Base-by-base conservation (phyloP, 495 filamentous ascomycete genomes). In the Tuber borchii region DNA sequence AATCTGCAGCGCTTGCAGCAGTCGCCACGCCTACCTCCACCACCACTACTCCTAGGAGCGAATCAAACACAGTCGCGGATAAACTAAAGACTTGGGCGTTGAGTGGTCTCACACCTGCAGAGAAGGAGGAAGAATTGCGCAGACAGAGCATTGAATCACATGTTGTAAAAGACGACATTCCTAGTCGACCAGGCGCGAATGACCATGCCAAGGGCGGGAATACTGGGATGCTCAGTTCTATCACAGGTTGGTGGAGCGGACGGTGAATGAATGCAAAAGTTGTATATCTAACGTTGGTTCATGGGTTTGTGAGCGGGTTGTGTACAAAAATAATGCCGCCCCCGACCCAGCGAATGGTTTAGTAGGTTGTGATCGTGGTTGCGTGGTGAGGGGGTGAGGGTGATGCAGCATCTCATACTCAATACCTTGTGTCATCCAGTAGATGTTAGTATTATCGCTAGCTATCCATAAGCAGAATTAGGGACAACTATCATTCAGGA, bases 31-130 rank as follows among this genome's bases (percentile, higher is more conserved):
- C 16, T 17, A 83, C 61, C 81, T 84, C 39, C 73, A 80, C 17
- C 76, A 68, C 22, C 69, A 71, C 48, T 76, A 14, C 51, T 14
- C 51, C 51, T 26, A 2, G n/a, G 0, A n/a, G 75, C 42, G 76
- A 51, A 34, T 75, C 72, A 31, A 74, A 77, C 46, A 61, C 73
- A 31, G 37, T 76, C 3, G 74, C 78, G 20, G 56, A 68, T 12
- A 73, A 80, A 17, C 20, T 83, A 40, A 83, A 83, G 73, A 71
- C 73, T 31, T 83, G 87, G 87, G 75, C 83, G 0, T 69, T 88
- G 71, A 85, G 81, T 4, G 82, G 86, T 1, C 73, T 83, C 46
- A 83, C 82, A 14, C 78, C 79, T 48, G 77, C 81, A 22, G 79
- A 81, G 71, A 78, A 81, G 68, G 81, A 83, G 61, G 43, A 71